phyloP scores from a whole-genome alignment of 1,284 basidiomycete genomes.

The Ganoderma lingzhi region DNA sequence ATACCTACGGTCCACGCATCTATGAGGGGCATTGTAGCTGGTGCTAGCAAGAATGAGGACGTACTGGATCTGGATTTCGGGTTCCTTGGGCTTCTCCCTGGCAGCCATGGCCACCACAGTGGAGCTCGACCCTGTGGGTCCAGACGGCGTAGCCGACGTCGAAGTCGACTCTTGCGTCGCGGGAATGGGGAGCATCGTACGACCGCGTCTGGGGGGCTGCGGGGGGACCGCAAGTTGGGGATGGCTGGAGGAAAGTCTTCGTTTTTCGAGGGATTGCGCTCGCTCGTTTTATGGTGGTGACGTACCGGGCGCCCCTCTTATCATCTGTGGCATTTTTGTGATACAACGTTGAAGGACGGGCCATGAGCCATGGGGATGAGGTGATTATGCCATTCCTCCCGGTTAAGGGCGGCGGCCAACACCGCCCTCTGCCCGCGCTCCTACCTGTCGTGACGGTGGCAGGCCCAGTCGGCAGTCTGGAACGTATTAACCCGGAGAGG shows the following conservation, averaged over 20 bases:
- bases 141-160: slow-evolving; percentile 10
- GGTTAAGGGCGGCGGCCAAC: neutral
- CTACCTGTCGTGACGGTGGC: neutral
- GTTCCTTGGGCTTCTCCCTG: slow-evolving; percentile 10
- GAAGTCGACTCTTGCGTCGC: neutral
- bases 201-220: neutral
- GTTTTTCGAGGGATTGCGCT: neutral
- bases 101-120: neutral
- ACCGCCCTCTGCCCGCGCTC: slow-evolving; percentile 4
- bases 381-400: slow-evolving; percentile 32
- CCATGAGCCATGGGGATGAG: slow-evolving; percentile 18
- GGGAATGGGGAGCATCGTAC: neutral
- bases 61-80: slow-evolving; percentile 33
- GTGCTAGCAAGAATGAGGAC: neutral
- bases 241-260: neutral
- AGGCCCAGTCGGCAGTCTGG: neutral
- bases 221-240: neutral
- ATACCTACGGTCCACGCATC: slow-evolving; percentile 42
- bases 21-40: neutral
- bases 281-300: slow-evolving; percentile 8
- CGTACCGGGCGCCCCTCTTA: slow-evolving; percentile 7
- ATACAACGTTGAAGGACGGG: neutral
- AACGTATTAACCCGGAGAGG: neutral
- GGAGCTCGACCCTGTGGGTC: neutral
- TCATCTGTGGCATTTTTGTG: slow-evolving; percentile 11